A percentile compares a stretch with the other conserved stretches of the same genome.
phyloP scores from a whole-genome alignment of 306 rosid species.

The Urtica urens region DNA sequence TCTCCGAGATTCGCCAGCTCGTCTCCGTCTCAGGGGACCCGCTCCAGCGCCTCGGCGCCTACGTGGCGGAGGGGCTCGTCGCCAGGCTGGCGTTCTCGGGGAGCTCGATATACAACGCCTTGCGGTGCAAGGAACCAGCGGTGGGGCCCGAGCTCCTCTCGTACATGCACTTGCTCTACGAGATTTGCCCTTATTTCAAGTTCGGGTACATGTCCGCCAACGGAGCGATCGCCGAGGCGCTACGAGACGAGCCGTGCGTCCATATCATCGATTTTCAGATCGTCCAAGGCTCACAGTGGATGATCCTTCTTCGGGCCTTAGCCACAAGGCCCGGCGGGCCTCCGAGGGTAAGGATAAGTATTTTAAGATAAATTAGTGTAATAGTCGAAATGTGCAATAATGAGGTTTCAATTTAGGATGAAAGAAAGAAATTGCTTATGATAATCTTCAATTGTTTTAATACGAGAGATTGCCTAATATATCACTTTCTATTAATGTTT shows the following conservation, averaged over 20 bases:
- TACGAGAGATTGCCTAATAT: no score
- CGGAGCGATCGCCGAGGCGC: conserved; percentile 85
- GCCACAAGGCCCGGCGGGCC: conserved; percentile 67
- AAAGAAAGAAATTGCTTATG: no score
- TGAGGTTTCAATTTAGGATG: no score
- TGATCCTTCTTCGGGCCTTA: conserved; percentile 62
- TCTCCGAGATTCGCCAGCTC: conserved; percentile 52
- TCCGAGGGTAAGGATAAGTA: conserved; percentile 56
- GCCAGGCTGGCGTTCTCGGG: conserved; percentile 80
- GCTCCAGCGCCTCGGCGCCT: conserved; percentile 73
- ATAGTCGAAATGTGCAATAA: no score
- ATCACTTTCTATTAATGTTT: no score
- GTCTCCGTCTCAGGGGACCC: conserved; percentile 79
- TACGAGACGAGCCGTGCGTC: conserved; percentile 47
- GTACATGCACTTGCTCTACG: conserved; percentile 70
- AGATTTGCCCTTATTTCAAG: conserved; percentile 73
- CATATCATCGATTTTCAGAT: conserved; percentile 92
- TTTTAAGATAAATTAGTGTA: no score
- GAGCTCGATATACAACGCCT: conserved; percentile 59
- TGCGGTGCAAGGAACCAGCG: conserved; percentile 76
- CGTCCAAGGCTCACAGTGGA: conserved; percentile 79
- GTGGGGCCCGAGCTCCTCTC: conserved; percentile 59
- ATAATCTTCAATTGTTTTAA: no score
- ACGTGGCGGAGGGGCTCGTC: conserved; percentile 75
- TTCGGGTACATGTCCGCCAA: conserved; percentile 87